phyloP scores from a whole-genome alignment of 1,139 yeast genomes.

The Geotrichum citri-aurantii region DNA sequence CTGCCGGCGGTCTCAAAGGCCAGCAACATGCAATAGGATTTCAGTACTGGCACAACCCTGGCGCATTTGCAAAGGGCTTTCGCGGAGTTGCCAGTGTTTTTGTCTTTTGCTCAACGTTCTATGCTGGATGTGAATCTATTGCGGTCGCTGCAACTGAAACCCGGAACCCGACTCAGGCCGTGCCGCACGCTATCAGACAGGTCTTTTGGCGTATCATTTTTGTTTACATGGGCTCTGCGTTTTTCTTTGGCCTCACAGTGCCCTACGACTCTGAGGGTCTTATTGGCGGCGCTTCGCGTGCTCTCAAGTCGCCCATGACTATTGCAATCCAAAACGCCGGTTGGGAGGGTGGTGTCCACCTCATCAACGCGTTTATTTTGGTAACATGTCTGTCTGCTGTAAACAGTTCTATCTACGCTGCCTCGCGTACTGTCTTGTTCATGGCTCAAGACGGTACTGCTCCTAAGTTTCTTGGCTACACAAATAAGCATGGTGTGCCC shows the following conservation, averaged over 20 bases:
- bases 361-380: slow-evolving; percentile 68
- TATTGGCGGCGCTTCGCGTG: slow-evolving; percentile 36
- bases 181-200: slow-evolving; percentile 79
- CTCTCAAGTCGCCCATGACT: slow-evolving; percentile 67
- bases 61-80: slow-evolving; percentile 62
- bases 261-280: slow-evolving; percentile 63
- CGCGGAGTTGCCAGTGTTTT: slow-evolving; percentile 64
- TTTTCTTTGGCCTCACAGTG: slow-evolving; percentile 76
- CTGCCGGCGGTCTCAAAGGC: slow-evolving; percentile 53
- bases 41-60: slow-evolving; percentile 84
- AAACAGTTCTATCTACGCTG: slow-evolving; percentile 66
- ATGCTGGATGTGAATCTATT: slow-evolving; percentile 74
- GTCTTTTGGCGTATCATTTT: slow-evolving; percentile 74
- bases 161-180: slow-evolving; percentile 72
- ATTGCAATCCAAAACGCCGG: slow-evolving; percentile 66
- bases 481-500: slow-evolving; percentile 60
- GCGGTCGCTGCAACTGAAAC: slow-evolving; percentile 91
- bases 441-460: slow-evolving; percentile 57
- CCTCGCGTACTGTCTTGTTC: slow-evolving; percentile 54
- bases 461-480: slow-evolving; percentile 50
- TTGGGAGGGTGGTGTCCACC: slow-evolving; percentile 60
- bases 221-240: slow-evolving; percentile 71
- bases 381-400: slow-evolving; percentile 64
- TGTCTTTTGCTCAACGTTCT: slow-evolving; percentile 61
- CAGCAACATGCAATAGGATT: slow-evolving; percentile 33